Conservation (phyloP, 768 basidiomycete genomes). For the Boletus coccyginus region DNA sequence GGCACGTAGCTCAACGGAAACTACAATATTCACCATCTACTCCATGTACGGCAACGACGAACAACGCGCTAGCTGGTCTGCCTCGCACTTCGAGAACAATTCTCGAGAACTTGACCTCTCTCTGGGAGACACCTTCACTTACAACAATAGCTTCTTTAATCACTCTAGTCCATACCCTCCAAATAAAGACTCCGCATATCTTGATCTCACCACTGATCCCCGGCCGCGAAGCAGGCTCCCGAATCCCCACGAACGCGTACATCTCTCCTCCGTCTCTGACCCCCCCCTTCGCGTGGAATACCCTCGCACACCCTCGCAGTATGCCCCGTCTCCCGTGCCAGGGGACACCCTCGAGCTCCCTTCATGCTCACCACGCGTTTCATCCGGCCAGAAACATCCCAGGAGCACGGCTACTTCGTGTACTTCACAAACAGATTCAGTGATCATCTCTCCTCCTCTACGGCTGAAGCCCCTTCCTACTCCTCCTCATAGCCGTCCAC, state of each 20-base stretch:
- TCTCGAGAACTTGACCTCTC: constrained; percentile 38
- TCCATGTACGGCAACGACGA: constrained; percentile 78
- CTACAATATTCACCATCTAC: constrained; percentile 80
- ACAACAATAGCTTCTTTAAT: constrained; percentile 32
- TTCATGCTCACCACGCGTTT: constrained; percentile 27
- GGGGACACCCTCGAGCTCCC: constrained; percentile 21
- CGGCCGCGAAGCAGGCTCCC: constrained; percentile 17
- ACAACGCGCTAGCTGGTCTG: constrained; percentile 46
- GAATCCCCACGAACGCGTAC: constrained; percentile 22
- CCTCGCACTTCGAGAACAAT: constrained; percentile 36
- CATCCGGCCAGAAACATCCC: constrained; percentile 13
- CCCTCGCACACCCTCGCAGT: constrained; percentile 19
- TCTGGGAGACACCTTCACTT: constrained; percentile 34
- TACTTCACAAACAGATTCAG: constrained; percentile 22
- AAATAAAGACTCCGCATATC: constrained; percentile 27
- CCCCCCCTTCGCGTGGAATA: constrained; percentile 21
- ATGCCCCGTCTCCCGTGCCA: constrained; percentile 13
- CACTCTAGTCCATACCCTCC: constrained; percentile 14
- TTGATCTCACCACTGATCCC: constrained; percentile 29
- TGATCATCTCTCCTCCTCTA: constrained; percentile 13
- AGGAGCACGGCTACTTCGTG: constrained; percentile 29
- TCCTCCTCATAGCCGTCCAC: constrained; percentile 29
- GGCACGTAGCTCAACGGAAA: constrained; percentile 62
- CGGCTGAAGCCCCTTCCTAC: constrained; percentile 22
- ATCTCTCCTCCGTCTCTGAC: constrained; percentile 26